Evolutionary conservation across 2,329 filamentous ascomycete genomes (phyloP), one percentile per base, ranked within the genome.

Genomic region (Escovopsis sp.): DNA sequence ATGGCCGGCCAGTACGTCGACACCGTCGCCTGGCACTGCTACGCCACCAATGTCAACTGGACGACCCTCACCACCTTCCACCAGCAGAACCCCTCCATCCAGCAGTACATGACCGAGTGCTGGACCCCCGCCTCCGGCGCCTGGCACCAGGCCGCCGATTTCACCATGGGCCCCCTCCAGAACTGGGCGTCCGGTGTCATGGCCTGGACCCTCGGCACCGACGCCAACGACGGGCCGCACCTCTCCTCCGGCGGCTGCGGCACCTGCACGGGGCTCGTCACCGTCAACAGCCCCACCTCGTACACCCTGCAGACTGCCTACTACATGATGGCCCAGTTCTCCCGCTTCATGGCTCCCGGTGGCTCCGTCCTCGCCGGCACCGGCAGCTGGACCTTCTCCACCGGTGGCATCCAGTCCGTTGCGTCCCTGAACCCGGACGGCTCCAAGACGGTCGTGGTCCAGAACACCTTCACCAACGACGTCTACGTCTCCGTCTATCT

Each of bases 321-420:
- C 49, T 68, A 68, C 45, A 64, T 66, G 56, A 52, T 70, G 36
- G 65, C 61, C 4, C 66, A 70, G 46, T 66, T 65, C 46, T 60
- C 55, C 46, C 58, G 53, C 39, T 66, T 62, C 46, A 63, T 67
- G 39, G 58, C 60, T 12, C 51, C 52, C 13, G 62, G 62, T 26
- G 61, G 62, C 1, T 54, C 51, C 6, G 54, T 65, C 23, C 49
- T 66, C 12, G 45, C 39, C 41, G 61, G 60, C 13, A 56, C 46
- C 0, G 62, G 63, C 3, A 63, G 62, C 41, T 36, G 34, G 27
- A 32, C 34, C 16, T 35, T 36, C 31, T 36, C 31, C 4, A 58
- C 60, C 35, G 43, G 49, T 2, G 58, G 56, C 8, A 35, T 66
- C 32, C 56, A 66, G 47, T 58, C 57, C 15, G 58, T 66, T 21